These are phyloP conservation scores for Aureobasidium melanogenum DNA, from an alignment of 2,329 filamentous ascomycete genomes.

Conservation along the genomic window DNA sequence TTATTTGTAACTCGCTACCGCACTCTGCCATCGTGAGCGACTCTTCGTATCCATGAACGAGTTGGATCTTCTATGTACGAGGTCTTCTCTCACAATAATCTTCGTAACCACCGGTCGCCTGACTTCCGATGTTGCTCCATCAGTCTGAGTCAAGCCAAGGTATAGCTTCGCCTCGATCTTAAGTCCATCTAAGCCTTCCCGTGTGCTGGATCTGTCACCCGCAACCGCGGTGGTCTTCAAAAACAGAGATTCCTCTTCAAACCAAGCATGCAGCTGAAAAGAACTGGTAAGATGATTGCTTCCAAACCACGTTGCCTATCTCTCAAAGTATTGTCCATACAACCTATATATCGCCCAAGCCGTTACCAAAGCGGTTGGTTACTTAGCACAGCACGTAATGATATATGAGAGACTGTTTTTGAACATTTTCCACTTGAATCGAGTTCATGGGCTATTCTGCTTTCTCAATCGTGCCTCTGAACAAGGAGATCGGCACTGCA, in stretches of 20 bases:
- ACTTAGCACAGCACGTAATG: no score
- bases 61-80: not conserved
- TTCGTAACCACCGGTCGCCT: not conserved
- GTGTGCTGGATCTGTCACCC: not conserved
- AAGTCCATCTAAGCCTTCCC: not conserved
- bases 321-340: not conserved
- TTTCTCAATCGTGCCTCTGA: not conserved
- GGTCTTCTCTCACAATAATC: not conserved
- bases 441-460: not conserved
- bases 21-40: no score
- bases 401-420: not conserved
- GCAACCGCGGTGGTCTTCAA: not conserved
- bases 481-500: not conserved
- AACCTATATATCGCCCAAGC: no score
- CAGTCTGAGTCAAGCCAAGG: not conserved
- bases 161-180: not conserved
- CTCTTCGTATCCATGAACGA: no score
- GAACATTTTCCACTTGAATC: not conserved
- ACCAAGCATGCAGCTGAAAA: not conserved
- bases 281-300: no score
- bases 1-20: not conserved
- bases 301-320: not conserved
- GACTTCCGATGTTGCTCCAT: not conserved
- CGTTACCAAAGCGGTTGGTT: no score
- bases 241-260: not conserved